These are phyloP conservation scores for Boletus reticulatus DNA, from an alignment of 768 basidiomycete genomes.

Conservation along the genomic window DNA sequence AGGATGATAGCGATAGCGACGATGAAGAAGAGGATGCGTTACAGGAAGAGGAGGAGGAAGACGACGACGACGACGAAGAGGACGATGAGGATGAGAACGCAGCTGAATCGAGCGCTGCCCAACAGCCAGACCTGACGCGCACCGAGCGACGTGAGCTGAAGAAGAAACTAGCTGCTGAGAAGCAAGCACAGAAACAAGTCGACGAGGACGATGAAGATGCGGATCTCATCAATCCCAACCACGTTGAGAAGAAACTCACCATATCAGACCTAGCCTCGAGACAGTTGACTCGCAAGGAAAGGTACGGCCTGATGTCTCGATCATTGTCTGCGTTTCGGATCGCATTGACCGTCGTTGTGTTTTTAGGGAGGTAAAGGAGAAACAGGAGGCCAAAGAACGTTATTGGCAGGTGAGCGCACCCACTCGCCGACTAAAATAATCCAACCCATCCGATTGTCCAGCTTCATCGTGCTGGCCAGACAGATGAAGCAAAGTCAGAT, in stretches of 20 bases:
- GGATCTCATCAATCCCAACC: slow-evolving; percentile 79
- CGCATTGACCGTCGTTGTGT: neutral
- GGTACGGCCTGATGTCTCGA: slow-evolving; percentile 38
- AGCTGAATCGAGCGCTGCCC: slow-evolving; percentile 22
- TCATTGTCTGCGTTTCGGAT: neutral
- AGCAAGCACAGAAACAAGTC: slow-evolving; percentile 37
- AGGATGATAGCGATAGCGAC: slow-evolving; percentile 40
- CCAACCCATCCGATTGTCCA: slow-evolving; percentile 23
- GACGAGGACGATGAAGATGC: slow-evolving; percentile 63
- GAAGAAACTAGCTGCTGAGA: slow-evolving; percentile 66
- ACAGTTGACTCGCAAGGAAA: slow-evolving; percentile 63
- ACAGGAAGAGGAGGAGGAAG: slow-evolving; percentile 33
- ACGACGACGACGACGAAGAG: slow-evolving; percentile 43
- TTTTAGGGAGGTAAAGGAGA: slow-evolving; percentile 85
- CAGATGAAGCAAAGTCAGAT: slow-evolving; percentile 86
- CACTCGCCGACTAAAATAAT: neutral
- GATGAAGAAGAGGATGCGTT: slow-evolving; percentile 31
- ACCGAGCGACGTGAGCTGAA: slow-evolving; percentile 76
- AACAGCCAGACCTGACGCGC: slow-evolving; percentile 61
- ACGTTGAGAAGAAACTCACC: slow-evolving; percentile 68
- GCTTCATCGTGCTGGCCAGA: slow-evolving; percentile 82
- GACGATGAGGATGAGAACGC: slow-evolving; percentile 41
- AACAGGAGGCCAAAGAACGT: slow-evolving; percentile 81
- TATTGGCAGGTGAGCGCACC: slow-evolving; percentile 72
- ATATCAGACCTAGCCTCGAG: slow-evolving; percentile 71